phyloP scores from a whole-genome alignment of 352 stramenopile species.

The Phytophthora ramorum region DNA sequence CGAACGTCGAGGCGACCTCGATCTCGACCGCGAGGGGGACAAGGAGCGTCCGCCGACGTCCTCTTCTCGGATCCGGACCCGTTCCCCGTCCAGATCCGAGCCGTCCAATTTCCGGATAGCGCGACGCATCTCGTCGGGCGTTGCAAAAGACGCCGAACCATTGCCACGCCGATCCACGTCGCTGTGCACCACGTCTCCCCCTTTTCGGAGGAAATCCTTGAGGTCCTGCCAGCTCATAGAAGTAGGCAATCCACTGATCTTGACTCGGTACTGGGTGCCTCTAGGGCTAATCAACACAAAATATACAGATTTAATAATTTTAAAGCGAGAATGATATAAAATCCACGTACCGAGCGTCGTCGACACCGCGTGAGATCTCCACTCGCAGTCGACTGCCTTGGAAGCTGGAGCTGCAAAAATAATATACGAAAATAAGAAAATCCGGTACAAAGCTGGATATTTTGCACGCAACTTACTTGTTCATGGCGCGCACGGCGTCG shows the following conservation, averaged over 20 bases:
- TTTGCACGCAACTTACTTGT: slow-evolving; percentile 41
- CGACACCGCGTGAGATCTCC: slow-evolving; percentile 53
- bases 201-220: slow-evolving; percentile 67
- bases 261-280: slow-evolving; percentile 64
- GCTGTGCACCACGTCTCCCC: slow-evolving; percentile 66
- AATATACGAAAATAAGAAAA: not conserved
- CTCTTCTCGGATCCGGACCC: slow-evolving; percentile 51
- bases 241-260: slow-evolving; percentile 49
- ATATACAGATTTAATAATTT: slow-evolving; percentile 6
- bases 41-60: slow-evolving; percentile 9
- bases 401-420: slow-evolving; percentile 31
- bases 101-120: slow-evolving; percentile 64
- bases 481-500: slow-evolving; percentile 61
- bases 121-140: slow-evolving; percentile 58
- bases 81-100: slow-evolving; percentile 53
- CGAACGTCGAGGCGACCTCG: slow-evolving; percentile 21
- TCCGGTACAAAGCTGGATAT: not conserved
- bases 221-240: slow-evolving; percentile 68
- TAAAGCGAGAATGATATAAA: not conserved
- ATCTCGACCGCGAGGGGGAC: slow-evolving; percentile 32
- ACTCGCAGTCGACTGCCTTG: slow-evolving; percentile 52
- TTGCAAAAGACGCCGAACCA: slow-evolving; percentile 72
- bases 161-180: slow-evolving; percentile 74
- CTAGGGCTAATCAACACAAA: slow-evolving; percentile 32
- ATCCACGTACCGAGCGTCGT: slow-evolving; percentile 28